Base-by-base conservation (phyloP, 176 grass and related monocot genomes). In the Areca catechu region DNA sequence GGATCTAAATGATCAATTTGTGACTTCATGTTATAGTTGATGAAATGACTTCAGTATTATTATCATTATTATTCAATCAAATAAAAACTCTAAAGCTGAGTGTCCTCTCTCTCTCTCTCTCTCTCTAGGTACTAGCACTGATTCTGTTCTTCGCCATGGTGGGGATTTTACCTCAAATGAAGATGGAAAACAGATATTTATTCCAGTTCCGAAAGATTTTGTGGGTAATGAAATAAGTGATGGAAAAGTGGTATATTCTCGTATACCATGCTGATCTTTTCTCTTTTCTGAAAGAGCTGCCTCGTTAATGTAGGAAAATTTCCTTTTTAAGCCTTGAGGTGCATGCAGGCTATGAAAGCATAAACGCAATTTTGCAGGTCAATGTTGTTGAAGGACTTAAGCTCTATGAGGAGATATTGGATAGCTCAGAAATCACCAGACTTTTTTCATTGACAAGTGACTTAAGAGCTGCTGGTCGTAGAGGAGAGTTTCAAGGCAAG, bases 321-420 rank as follows among this genome's bases (percentile, higher is more conserved):
- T 43, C 9, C 2, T 12, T 43, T 43, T 43, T 43, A 43, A 43
- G 34, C 34, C 34, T 43, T 12, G 34, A 2, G 3, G 2, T 12
- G 34, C 34, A 43, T 43, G 34, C 61, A 57, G 22, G 54, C 57
- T 24, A 16, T 61, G 24, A 55, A 28, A 58, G 49, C 19, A 43
- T 9, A 43, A 12, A 43, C 7, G 6, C 34, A 43, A 43, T 60
- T 66, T 56, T 75, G 53, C 56, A 95, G 93, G 77, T 85, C 56
- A 92, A 98, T 80, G 64, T 75, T 61, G 73, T 91, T 70, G 93
- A 98, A 77, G 93, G 93, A 25, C 87, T 98, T 47, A 98, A 92
- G 58, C 63, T 98, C 25, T 98, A 88, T 69, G 87, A 92, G 65
- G 87, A 80, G 4, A 75, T 88, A 53, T 65, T 98, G 49, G 80